Percentiles rank a stretch among this genome's conserved stretches.
Conservation (phyloP, 352 stramenopile species). For the Phytopythium aichiense region DNA sequence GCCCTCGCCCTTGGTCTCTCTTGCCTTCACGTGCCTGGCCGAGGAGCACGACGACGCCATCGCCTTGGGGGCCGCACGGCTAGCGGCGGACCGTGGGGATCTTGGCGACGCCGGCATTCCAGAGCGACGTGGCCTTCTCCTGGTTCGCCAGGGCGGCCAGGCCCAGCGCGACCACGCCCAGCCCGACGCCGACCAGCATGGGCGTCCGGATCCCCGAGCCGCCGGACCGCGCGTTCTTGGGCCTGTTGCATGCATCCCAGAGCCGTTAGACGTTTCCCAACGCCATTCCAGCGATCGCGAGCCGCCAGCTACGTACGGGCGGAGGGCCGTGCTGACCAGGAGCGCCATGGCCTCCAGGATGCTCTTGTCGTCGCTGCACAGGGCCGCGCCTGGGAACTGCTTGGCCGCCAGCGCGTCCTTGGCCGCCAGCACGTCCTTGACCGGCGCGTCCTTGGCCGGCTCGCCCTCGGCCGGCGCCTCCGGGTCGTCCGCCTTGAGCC, state of each 20-base stretch:
- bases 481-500: constrained; percentile 25
- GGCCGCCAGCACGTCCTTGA: constrained; percentile 20
- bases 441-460: constrained; percentile 25
- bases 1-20: too few species aligned
- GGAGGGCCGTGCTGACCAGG: constrained; percentile 44
- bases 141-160: too few species aligned
- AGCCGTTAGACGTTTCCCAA: not conserved
- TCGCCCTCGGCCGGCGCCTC: constrained; percentile 19
- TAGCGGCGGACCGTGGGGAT: not conserved
- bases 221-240: constrained; percentile 37
- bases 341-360: constrained; percentile 31
- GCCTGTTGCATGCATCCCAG: constrained; percentile 13
- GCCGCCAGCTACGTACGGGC: constrained; percentile 28
- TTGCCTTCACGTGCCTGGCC: too few species aligned
- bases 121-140: not conserved
- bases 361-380: constrained; percentile 35
- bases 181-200: constrained; percentile 6
- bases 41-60: too few species aligned
- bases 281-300: not conserved
- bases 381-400: constrained; percentile 34
- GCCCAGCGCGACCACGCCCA: constrained; percentile 11
- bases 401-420: constrained; percentile 47
- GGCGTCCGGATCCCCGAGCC: constrained; percentile 18
- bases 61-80: too few species aligned
- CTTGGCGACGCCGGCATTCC: not conserved